Evolutionary conservation across 139 green algal species (phyloP).

Genomic region (Coelastrella sp.): DNA sequence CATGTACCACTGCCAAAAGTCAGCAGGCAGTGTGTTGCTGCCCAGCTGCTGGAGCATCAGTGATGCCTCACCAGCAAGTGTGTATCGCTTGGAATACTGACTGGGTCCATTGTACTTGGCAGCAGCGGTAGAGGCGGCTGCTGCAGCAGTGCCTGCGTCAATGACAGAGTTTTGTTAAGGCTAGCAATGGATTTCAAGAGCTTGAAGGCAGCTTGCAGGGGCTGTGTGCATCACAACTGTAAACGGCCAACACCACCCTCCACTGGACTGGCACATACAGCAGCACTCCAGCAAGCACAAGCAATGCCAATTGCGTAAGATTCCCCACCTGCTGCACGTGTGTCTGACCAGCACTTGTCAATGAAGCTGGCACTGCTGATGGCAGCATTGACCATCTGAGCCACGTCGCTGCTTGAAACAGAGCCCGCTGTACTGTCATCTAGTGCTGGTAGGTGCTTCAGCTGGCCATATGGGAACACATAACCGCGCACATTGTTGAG

Average conservation of each 20-base stretch:
- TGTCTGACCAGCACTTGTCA: background rate
- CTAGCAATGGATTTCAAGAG: too few relatives aligned
- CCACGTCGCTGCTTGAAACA: background rate
- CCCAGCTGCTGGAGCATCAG: background rate
- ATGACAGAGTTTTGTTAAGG: too few relatives aligned
- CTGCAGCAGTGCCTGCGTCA: background rate
- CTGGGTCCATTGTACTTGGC: background rate
- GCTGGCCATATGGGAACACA: background rate
- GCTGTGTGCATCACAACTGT: background rate
- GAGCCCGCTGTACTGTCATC: background rate
- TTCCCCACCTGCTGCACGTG: background rate
- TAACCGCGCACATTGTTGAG: background rate
- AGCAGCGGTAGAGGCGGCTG: background rate
- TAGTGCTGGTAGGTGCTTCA: constrained; percentile 11
- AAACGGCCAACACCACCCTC: background rate
- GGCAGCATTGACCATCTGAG: background rate
- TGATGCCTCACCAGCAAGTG: background rate
- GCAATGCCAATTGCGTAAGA: background rate
- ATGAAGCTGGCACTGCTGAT: background rate
- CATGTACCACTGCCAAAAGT: constrained; percentile 10
- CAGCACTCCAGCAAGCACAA: background rate
- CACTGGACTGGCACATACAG: background rate
- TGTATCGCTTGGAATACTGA: constrained; percentile 12
- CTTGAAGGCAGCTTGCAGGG: background rate
- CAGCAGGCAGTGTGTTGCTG: background rate